phyloP scores from a whole-genome alignment of 176 grass and related monocot genomes.

The Oryza punctata region DNA sequence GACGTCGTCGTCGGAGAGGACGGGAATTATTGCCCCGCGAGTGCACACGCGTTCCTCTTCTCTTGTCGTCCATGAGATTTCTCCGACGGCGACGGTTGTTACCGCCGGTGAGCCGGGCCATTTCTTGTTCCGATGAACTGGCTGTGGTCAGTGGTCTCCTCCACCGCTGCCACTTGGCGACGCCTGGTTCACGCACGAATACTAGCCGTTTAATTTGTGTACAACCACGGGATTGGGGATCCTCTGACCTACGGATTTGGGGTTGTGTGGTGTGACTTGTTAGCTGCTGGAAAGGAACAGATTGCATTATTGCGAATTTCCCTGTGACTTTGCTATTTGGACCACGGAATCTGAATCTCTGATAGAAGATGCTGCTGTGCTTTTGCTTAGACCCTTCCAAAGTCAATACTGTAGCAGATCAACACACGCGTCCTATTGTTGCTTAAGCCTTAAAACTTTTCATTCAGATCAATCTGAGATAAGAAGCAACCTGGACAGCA shows the following conservation, averaged over 20 bases:
- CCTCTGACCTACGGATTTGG: neutral
- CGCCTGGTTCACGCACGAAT: neutral
- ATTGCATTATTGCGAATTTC: neutral
- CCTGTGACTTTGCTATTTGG: neutral
- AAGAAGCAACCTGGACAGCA: neutral
- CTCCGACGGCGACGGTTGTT: neutral
- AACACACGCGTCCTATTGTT: neutral
- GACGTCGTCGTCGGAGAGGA: conserved; percentile 4
- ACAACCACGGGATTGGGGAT: neutral
- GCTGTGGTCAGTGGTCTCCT: neutral
- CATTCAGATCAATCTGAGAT: neutral
- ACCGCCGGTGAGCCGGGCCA: neutral
- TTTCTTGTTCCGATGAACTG: neutral
- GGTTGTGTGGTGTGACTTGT: neutral
- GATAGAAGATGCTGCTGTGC: neutral
- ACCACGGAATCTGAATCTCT: conserved; percentile 10
- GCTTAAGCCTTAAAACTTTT: neutral
- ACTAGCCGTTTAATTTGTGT: neutral
- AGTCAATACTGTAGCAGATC: neutral
- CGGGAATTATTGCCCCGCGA: conserved; percentile 21
- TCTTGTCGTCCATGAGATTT: neutral
- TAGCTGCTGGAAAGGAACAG: neutral
- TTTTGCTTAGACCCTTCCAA: neutral
- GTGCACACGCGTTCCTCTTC: neutral
- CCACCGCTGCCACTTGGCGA: neutral